Percentiles rank a stretch among this genome's conserved stretches.
Evolutionary conservation across 148 eudicot species (phyloP).

Genomic region (Diospyros kaki): DNA sequence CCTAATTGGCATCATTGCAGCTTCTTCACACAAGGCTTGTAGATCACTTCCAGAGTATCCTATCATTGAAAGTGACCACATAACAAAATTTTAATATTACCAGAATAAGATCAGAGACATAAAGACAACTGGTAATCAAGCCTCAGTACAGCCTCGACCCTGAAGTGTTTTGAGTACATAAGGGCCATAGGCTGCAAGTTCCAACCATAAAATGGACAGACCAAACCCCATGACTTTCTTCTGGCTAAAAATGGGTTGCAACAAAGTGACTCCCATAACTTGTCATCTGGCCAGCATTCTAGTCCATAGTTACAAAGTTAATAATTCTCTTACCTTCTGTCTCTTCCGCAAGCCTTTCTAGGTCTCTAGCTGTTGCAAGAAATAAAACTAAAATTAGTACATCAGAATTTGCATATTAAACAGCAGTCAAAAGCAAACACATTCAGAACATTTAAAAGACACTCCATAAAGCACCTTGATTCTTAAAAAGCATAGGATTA

Average conservation of each 20-base stretch:
- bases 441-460: not conserved
- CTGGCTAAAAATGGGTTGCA: not conserved
- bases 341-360: conserved; percentile 74
- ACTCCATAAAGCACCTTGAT: not conserved
- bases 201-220: not conserved
- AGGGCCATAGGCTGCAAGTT: not conserved
- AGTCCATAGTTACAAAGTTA: not conserved
- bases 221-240: not conserved
- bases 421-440: not conserved
- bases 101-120: not conserved
- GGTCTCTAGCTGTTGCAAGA: conserved; percentile 62
- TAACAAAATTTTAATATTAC: conserved; percentile 1
- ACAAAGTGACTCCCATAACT: not conserved
- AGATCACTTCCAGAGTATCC: conserved; percentile 99
- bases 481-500: not conserved
- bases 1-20: conserved; percentile 98
- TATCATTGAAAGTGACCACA: conserved; percentile 20
- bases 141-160: not conserved
- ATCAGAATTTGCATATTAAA: not conserved
- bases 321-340: conserved; percentile 67
- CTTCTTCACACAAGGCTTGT: conserved; percentile 98
- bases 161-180: not conserved
- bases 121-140: not conserved
- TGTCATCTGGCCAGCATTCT: not conserved
- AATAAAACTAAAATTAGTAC: conserved; percentile 10